These are phyloP conservation scores for Hypomyces perniciosus DNA, from an alignment of 2,329 filamentous ascomycete species.

Conservation along the genomic window DNA sequence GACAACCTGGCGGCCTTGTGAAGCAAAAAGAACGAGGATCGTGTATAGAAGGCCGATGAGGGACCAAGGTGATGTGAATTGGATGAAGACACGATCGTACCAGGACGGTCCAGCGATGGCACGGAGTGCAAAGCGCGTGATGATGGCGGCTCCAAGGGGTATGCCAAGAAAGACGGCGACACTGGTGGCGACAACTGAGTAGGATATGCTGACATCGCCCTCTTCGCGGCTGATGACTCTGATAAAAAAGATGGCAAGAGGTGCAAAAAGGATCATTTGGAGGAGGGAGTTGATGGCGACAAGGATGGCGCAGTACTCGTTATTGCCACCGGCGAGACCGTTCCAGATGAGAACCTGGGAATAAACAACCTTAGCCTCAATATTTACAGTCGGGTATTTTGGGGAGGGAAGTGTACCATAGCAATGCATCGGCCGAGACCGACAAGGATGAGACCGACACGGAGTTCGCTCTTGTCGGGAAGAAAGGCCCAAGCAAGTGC, in stretches of 20 bases:
- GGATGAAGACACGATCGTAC: slow-evolving; percentile 67
- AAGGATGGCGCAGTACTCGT: slow-evolving; percentile 76
- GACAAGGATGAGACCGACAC: slow-evolving; percentile 71
- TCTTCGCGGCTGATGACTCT: slow-evolving; percentile 54
- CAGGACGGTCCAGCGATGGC: slow-evolving; percentile 46
- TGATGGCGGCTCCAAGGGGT: slow-evolving; percentile 70
- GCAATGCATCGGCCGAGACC: slow-evolving; percentile 82
- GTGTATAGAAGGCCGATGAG: slow-evolving; percentile 82
- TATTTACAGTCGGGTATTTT: background rate
- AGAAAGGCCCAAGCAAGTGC: slow-evolving; percentile 63
- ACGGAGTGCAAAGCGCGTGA: slow-evolving; percentile 63
- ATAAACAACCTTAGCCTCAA: background rate
- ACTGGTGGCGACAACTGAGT: slow-evolving; percentile 66
- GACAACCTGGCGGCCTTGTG: slow-evolving; percentile 69
- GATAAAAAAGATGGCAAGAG: slow-evolving; percentile 64
- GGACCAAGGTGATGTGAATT: slow-evolving; percentile 64
- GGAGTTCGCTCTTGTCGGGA: slow-evolving; percentile 50
- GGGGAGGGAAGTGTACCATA: slow-evolving; percentile 52
- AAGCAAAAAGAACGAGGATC: slow-evolving; percentile 78
- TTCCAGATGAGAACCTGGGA: slow-evolving; percentile 61
- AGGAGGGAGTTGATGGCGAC: slow-evolving; percentile 70
- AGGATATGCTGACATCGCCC: slow-evolving; percentile 39
- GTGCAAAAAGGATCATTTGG: slow-evolving; percentile 68
- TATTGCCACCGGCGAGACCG: slow-evolving; percentile 61
- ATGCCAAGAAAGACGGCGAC: slow-evolving; percentile 84